A percentile compares a stretch with the other conserved stretches of the same genome.
Evolutionary conservation across 2,329 filamentous ascomycete species (phyloP).

Genomic region (Exophiala viscosa): DNA sequence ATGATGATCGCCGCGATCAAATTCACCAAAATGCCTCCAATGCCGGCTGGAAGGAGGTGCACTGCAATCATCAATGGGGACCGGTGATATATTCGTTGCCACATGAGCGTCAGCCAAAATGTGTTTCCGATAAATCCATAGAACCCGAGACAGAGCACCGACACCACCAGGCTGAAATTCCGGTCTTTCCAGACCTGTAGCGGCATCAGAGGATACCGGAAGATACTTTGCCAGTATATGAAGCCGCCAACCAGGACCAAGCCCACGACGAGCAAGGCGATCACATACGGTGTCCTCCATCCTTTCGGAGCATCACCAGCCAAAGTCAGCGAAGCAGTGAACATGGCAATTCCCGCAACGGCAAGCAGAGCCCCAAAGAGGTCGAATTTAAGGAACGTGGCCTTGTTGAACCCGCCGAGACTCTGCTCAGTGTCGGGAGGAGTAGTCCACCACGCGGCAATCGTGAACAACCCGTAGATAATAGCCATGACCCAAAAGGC

Average conservation of each 20-base stretch:
- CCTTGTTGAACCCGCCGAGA: constrained; percentile 39
- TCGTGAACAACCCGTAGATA: constrained; percentile 58
- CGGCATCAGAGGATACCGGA: constrained; percentile 49
- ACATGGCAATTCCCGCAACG: constrained; percentile 62
- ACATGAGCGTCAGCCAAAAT: constrained; percentile 64
- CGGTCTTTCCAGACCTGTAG: constrained; percentile 53
- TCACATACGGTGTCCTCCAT: constrained; percentile 61
- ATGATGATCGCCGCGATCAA: constrained; percentile 59
- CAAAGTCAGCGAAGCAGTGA: constrained; percentile 59
- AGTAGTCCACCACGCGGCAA: constrained; percentile 59
- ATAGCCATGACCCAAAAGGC: constrained; percentile 61
- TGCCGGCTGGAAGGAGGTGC: constrained; percentile 62
- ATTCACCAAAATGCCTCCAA: constrained; percentile 62
- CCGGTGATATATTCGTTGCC: constrained; percentile 56
- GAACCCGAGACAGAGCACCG: constrained; percentile 57
- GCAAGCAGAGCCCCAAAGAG: constrained; percentile 58
- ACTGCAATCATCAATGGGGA: constrained; percentile 59
- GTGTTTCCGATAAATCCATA: constrained; percentile 59
- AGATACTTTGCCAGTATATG: constrained; percentile 59
- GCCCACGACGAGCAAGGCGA: constrained; percentile 60
- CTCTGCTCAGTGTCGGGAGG: constrained; percentile 53
- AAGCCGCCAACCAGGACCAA: constrained; percentile 55
- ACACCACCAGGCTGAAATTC: constrained; percentile 62
- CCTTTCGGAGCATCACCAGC: constrained; percentile 57
- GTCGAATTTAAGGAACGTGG: constrained; percentile 58